Evolutionary conservation across 2,329 filamentous ascomycete genomes (phyloP).

Genomic region (Trichoderma gracile): DNA sequence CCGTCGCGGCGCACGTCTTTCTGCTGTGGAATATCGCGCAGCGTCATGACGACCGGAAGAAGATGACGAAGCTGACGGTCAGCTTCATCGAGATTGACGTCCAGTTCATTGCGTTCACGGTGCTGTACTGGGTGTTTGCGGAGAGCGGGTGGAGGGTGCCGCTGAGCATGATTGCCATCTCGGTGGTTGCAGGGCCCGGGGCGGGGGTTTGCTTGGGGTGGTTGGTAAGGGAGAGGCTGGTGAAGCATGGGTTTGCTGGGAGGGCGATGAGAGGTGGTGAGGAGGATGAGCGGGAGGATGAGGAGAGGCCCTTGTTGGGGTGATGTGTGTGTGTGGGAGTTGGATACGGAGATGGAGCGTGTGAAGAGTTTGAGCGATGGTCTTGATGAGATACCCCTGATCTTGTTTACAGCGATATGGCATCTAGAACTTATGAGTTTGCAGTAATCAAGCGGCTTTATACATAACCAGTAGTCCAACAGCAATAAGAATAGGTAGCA

Average conservation of each 20-base stretch:
- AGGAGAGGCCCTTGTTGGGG: conserved; percentile 41
- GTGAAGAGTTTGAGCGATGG: background rate
- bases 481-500: background rate
- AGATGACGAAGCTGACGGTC: conserved; percentile 51
- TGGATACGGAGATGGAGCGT: background rate
- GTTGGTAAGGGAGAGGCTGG: conserved; percentile 43
- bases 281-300: conserved; percentile 31
- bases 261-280: conserved; percentile 19
- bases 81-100: conserved; percentile 51
- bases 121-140: conserved; percentile 56
- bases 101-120: conserved; percentile 48
- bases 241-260: conserved; percentile 32
- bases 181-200: conserved; percentile 42
- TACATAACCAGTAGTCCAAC: background rate
- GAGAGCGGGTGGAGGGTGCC: conserved; percentile 50
- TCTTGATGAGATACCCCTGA: background rate
- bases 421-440: background rate
- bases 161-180: conserved; percentile 36
- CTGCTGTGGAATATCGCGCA: conserved; percentile 43
- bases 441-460: background rate
- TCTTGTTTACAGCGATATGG: background rate
- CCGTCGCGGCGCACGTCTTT: conserved; percentile 46
- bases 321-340: conserved; percentile 19
- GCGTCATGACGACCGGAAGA: conserved; percentile 43
- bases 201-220: conserved; percentile 43